A percentile compares a stretch with the other conserved stretches of the same genome.
phyloP scores from a whole-genome alignment of 306 rosid genomes.

The Lathyrus sativus region DNA sequence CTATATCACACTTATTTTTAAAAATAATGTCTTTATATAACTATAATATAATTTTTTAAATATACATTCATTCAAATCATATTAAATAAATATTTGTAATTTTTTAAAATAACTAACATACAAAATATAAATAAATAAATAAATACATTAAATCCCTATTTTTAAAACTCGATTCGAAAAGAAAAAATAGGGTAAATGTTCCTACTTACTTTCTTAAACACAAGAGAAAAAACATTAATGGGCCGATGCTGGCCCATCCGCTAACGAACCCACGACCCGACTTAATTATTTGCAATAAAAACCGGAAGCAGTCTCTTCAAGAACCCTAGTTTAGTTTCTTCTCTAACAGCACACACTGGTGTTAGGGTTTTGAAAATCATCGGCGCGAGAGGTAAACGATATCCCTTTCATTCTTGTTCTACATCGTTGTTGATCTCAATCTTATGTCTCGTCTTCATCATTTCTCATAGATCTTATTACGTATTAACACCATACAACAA shows the following conservation, averaged over 20 bases:
- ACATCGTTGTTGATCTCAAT: neutral
- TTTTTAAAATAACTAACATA: too few species aligned
- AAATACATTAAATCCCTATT: too few species aligned
- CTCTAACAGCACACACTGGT: neutral
- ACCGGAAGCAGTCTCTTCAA: neutral
- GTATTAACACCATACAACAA: neutral
- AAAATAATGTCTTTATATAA: too few species aligned
- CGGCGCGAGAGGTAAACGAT: conserved; percentile 28
- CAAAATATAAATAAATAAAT: too few species aligned
- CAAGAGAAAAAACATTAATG: neutral
- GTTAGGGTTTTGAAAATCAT: conserved; percentile 27
- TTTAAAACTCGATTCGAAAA: too few species aligned
- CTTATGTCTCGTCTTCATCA: neutral
- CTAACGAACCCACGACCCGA: conserved; percentile 20
- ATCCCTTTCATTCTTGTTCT: too few species aligned
- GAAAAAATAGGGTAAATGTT: too few species aligned
- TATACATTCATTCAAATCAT: too few species aligned
- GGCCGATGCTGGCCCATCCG: conserved; percentile 4
- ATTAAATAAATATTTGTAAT: too few species aligned
- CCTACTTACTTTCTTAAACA: too few species aligned
- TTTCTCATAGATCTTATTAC: neutral
- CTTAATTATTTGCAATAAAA: conserved; percentile 2
- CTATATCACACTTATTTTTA: too few species aligned
- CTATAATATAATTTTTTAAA: too few species aligned
- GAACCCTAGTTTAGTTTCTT: conserved; percentile 33